These are phyloP conservation scores for Bipolaris bicolor DNA, from an alignment of 2,329 filamentous ascomycete genomes.

Conservation along the genomic window DNA sequence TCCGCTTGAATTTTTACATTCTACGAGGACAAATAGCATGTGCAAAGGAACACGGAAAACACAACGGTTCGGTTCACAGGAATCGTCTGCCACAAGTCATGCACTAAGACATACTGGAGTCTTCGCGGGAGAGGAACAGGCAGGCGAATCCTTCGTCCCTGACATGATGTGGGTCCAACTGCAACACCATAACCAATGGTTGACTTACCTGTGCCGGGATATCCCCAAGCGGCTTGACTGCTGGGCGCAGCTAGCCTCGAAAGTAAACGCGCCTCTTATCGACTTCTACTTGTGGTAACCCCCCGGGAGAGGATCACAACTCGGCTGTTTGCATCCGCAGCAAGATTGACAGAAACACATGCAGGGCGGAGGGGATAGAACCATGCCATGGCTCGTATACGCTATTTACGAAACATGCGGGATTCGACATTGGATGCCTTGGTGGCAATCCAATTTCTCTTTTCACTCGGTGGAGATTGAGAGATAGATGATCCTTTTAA, in stretches of 20 bases:
- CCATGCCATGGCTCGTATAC: not conserved
- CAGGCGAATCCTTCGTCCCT: not conserved
- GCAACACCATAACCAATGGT: not conserved
- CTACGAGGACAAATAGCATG: not conserved
- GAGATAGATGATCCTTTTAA: not conserved
- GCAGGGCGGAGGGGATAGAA: constrained; percentile 1
- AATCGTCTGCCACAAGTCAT: not conserved
- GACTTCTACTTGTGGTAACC: not conserved
- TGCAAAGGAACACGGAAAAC: not conserved
- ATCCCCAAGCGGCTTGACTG: not conserved
- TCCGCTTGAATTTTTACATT: not conserved
- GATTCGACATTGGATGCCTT: not conserved
- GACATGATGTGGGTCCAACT: not conserved
- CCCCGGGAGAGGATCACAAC: not conserved
- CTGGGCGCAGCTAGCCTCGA: not conserved
- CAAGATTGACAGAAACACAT: not conserved
- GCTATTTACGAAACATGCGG: not conserved
- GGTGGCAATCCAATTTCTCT: not conserved
- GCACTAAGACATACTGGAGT: not conserved
- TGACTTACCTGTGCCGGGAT: not conserved
- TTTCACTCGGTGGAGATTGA: not conserved
- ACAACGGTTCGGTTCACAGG: no score
- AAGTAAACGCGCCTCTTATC: not conserved
- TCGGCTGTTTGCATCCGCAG: not conserved
- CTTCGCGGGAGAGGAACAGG: not conserved